Base-by-base conservation (phyloP, 225 moss, liverwort and hornwort species). In the Lunularia cruciata region DNA sequence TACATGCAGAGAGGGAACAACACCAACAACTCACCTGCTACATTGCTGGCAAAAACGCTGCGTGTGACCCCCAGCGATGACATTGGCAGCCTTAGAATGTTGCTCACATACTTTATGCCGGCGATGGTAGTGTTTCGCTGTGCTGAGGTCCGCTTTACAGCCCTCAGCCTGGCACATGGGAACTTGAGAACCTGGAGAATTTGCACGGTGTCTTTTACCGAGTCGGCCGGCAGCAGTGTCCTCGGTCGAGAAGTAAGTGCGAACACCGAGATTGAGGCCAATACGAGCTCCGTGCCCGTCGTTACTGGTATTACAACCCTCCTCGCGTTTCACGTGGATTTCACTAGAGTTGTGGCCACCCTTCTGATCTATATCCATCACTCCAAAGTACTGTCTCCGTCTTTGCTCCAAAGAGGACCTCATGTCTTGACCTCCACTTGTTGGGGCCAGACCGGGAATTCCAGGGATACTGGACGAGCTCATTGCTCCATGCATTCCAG, bases 21-120 rank as follows among this genome's bases (percentile, higher is more conserved):
- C n/a, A n/a, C n/a, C 25, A 33, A 0, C 14, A n/a, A 32, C 74
- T 5, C 75, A 90, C 95, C 95, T 88, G 81, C 92, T 92, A 76
- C 95, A 95, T 69, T 95, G 95, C 77, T 95, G 95, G 61, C 95
- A 95, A 70, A 95, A 95, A 38, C 95, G 88, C 72, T 95, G 95
- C 2, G 88, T 88, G 32, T 86, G 86, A 13, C 67, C 67, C 9
- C 85, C 90, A 38, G 84, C 88, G 68, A 81, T 82, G 6, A 92
- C 92, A 47, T 84, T 88, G 31, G 90, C 70, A 23, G 88, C 87
- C 72, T 95, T 95, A 8, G 95, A 92, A 78, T 95, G 95, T 73
- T 86, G 60, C 79, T 92, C 95, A 64, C 95, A 95, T 19, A 95
- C 95, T 74, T 95, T 95, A 51, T 95, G 95, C 37, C 95, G 87